Conservation (phyloP, 2,329 filamentous ascomycete species). For the Biscogniauxia sp. region DNA sequence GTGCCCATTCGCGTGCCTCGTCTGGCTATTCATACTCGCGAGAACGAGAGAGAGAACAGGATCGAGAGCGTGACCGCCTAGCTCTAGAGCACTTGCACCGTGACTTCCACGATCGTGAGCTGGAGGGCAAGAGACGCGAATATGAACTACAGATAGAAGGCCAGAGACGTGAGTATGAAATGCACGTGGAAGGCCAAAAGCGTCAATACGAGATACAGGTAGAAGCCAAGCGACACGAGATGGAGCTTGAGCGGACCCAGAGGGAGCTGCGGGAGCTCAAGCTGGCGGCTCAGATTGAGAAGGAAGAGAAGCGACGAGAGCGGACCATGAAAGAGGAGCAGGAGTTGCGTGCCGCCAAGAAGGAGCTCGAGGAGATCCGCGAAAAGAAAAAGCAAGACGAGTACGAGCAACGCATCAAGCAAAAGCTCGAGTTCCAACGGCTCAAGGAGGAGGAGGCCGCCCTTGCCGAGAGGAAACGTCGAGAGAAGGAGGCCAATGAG, state of each 20-base stretch:
- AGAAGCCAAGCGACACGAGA: slow-evolving; percentile 39
- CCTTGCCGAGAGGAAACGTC: slow-evolving; percentile 42
- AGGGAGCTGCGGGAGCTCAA: slow-evolving; percentile 43
- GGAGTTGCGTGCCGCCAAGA: slow-evolving; percentile 33
- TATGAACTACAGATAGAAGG: slow-evolving; percentile 38
- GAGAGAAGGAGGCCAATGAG: slow-evolving; percentile 47
- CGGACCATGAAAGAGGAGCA: slow-evolving; percentile 41
- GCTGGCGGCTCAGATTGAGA: slow-evolving; percentile 38
- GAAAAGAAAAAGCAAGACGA: slow-evolving; percentile 46
- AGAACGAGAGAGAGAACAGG: slow-evolving; percentile 20
- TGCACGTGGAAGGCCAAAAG: background rate
- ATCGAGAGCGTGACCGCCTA: slow-evolving; percentile 33
- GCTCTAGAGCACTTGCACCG: slow-evolving; percentile 32
- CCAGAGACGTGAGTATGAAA: slow-evolving; percentile 36
- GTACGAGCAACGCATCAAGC: slow-evolving; percentile 50
- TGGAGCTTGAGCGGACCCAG: slow-evolving; percentile 31
- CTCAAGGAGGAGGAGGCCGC: slow-evolving; percentile 45
- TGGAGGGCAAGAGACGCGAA: slow-evolving; percentile 28
- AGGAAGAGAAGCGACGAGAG: slow-evolving; percentile 41
- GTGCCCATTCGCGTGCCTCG: slow-evolving; percentile 34
- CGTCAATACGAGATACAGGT: slow-evolving; percentile 36
- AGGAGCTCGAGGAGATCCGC: slow-evolving; percentile 34
- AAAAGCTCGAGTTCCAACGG: slow-evolving; percentile 49
- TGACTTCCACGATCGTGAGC: slow-evolving; percentile 30
- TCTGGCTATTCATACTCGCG: slow-evolving; percentile 27